Evolutionary conservation across 2,329 filamentous ascomycete species (phyloP).

Genomic region (Hortaea werneckii): DNA sequence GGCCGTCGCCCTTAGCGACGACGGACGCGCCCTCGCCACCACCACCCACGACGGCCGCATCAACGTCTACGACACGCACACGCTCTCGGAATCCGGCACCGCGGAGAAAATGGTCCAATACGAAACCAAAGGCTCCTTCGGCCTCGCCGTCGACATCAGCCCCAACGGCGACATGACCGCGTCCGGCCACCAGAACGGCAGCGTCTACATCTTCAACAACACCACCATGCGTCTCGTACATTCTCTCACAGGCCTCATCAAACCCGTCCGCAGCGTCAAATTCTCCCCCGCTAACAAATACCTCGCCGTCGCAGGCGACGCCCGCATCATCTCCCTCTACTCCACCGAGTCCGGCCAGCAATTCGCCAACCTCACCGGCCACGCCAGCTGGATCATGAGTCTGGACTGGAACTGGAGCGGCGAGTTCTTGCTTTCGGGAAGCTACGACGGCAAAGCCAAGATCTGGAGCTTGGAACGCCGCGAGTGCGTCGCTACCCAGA

Average conservation of each 20-base stretch:
- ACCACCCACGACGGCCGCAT: conserved; percentile 82
- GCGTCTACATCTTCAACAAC: conserved; percentile 91
- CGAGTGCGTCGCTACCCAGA: conserved; percentile 84
- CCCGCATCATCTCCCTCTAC: conserved; percentile 80
- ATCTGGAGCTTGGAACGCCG: conserved; percentile 85
- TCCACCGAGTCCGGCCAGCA: conserved; percentile 89
- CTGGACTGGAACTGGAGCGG: conserved; percentile 90
- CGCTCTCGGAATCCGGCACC: conserved; percentile 26
- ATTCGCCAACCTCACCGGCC: conserved; percentile 70
- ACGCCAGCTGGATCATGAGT: conserved; percentile 78
- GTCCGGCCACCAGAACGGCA: conserved; percentile 85
- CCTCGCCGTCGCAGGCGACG: conserved; percentile 82
- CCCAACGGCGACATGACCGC: conserved; percentile 75
- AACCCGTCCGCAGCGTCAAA: conserved; percentile 72
- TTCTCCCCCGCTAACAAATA: conserved; percentile 81
- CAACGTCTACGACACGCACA: conserved; percentile 68
- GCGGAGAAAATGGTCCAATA: conserved; percentile 62
- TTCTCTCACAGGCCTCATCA: conserved; percentile 79
- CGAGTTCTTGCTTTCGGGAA: conserved; percentile 77
- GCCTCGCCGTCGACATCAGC: conserved; percentile 73
- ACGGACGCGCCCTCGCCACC: conserved; percentile 75
- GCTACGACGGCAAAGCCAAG: conserved; percentile 85
- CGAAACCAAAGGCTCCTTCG: conserved; percentile 88
- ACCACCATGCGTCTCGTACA: conserved; percentile 75
- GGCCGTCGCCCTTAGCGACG: conserved; percentile 75